Evolutionary conservation across 2,329 filamentous ascomycete genomes (phyloP).

Genomic region (Ophiostoma sp.): DNA sequence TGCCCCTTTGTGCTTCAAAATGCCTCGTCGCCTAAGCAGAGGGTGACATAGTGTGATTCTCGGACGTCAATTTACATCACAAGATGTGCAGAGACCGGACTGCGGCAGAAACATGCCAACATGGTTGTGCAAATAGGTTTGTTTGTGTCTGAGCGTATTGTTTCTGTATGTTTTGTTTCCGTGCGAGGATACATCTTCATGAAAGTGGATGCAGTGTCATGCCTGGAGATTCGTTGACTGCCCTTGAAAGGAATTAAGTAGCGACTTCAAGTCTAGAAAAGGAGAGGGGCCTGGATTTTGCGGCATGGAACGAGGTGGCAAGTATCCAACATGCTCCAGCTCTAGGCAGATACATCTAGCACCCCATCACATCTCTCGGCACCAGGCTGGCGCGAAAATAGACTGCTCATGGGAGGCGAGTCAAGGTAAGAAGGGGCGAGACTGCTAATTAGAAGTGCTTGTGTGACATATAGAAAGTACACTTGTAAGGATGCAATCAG

Average conservation of each 20-base stretch:
- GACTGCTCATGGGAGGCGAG: background rate
- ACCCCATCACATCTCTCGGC: background rate
- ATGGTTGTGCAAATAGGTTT: background rate
- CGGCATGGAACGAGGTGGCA: background rate
- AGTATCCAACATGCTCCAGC: background rate
- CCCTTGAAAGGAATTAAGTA: background rate
- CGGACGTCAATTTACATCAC: background rate
- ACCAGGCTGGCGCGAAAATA: background rate
- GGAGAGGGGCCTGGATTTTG: background rate
- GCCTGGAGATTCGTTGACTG: background rate
- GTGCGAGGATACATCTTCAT: background rate
- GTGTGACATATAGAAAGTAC: background rate
- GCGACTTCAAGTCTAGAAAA: background rate
- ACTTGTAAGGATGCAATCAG: background rate
- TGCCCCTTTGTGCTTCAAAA: background rate
- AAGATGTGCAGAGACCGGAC: background rate
- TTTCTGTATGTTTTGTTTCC: conserved; percentile 1
- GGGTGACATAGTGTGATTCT: conserved; percentile 2
- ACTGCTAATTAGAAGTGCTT: background rate
- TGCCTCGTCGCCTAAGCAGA: background rate
- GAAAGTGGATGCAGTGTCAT: background rate
- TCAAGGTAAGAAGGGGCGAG: background rate
- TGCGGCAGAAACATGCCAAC: background rate
- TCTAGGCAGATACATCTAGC: background rate
- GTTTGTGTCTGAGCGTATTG: conserved; percentile 7